Conservation (phyloP, 129 eudicot genomes). For the Helianthus annuus region HanXRQr2.0-SUNRISE NC_035444.2:33314365-33314864, state of each 20-base stretch:
- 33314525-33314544: not conserved
- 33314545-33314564: not conserved
- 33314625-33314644: slow-evolving; percentile 54
- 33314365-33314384: slow-evolving; percentile 36
- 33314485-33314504: slow-evolving; percentile 48
- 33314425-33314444: slow-evolving; percentile 58
- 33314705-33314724: slow-evolving; percentile 62
- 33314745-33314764: not conserved
- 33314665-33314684: slow-evolving; percentile 54
- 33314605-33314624: slow-evolving; percentile 27
- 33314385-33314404: slow-evolving; percentile 63
- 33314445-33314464: slow-evolving; percentile 57
- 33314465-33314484: slow-evolving; percentile 65
- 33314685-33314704: slow-evolving; percentile 63
- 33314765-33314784: not conserved
- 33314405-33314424: slow-evolving; percentile 69
- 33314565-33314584: slow-evolving; percentile 38
- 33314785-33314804: not conserved
- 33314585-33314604: slow-evolving; percentile 47
- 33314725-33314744: slow-evolving; percentile 57
- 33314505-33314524: not conserved
- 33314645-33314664: slow-evolving; percentile 44
- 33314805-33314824: slow-evolving; percentile 33
- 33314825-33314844: slow-evolving; percentile 31
- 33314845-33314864: slow-evolving; percentile 32